phyloP scores from a whole-genome alignment of 345 rosid species.

The Bretschneidera sinensis region DNA sequence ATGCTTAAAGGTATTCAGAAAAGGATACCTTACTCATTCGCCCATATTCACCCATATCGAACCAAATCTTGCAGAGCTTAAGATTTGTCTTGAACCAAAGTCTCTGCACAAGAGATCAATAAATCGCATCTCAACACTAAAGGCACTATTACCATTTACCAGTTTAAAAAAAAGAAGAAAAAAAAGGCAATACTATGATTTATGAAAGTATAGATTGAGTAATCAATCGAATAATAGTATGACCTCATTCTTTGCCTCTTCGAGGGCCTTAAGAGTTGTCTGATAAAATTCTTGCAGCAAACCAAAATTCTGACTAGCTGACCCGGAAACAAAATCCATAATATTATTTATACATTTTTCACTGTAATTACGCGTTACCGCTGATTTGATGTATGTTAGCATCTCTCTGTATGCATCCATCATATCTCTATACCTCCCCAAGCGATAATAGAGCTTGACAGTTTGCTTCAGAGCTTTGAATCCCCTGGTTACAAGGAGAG shows the following conservation, averaged over 20 bases:
- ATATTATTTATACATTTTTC: slow-evolving; percentile 98
- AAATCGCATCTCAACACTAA: slow-evolving; percentile 15
- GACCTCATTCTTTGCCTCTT: slow-evolving; percentile 99
- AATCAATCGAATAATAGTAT: neutral
- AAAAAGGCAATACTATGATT: no score
- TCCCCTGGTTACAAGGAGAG: slow-evolving; percentile 56
- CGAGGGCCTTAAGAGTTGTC: slow-evolving; percentile 94
- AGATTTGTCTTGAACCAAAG: slow-evolving; percentile 99
- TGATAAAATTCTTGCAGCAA: slow-evolving; percentile 91
- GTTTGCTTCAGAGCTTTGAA: slow-evolving; percentile 98
- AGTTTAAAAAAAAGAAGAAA: no score
- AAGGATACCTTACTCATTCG: slow-evolving; percentile 82
- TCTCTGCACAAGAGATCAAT: slow-evolving; percentile 51
- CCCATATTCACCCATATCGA: slow-evolving; percentile 96
- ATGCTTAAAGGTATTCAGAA: slow-evolving; percentile 4
- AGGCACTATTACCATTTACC: no score
- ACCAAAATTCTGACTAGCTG: slow-evolving; percentile 90
- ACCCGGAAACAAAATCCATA: slow-evolving; percentile 99
- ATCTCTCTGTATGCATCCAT: slow-evolving; percentile 92
- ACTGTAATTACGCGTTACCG: slow-evolving; percentile 93
- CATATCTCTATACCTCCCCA: slow-evolving; percentile 86
- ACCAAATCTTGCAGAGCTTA: slow-evolving; percentile 98
- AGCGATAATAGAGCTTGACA: slow-evolving; percentile 90
- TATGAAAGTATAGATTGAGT: slow-evolving; percentile 4
- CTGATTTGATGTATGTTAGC: slow-evolving; percentile 94